Evolutionary conservation across 2,329 filamentous ascomycete species (phyloP), one percentile per base, ranked within the genome.

Genomic region (Fusarium lateritium): DNA sequence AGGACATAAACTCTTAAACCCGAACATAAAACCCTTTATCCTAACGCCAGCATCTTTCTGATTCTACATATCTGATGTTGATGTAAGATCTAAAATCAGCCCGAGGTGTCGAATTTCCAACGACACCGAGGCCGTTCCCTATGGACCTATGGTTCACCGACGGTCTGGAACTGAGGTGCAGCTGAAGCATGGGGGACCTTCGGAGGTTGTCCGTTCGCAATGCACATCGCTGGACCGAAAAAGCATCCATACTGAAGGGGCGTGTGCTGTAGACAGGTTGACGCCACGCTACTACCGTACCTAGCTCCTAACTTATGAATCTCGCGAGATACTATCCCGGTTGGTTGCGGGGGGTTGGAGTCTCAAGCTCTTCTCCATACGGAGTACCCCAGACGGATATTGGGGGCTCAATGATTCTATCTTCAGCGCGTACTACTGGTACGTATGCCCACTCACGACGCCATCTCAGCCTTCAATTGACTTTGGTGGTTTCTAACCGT

Each of bases 201-300:
- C 67, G 67, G 67, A 69, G 53, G 67, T 69, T 69, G 67, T 57
- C 67, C 67, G 67, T 70, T 47, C 44, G 26, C 22, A 69, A 24
- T 51, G 36, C 19, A 39, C 26, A 54, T 46, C 33, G 46, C 22
- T 44, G 49, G 33, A 8, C 10, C 17, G 21, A 38, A 60, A 47
- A 69, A 43, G 51, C 43, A 62, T 52, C 33, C 50, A 54, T 44
- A 19, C 36, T 53, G 42, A 38, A 46, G 66, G 66, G 56, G 66
- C 22, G 65, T 65, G 65, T 50, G 11, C 49, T n/a, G 22, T 21
- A 40, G 22, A 19, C 43, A 44, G 31, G 24, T 43, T 50, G 62
- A 59, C 39, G 50, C 62, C 57, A 60, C 53, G 51, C 62, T 67
- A 58, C 36, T 21, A 4, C 15, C 39, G 44, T 52, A 40, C 26